These are phyloP conservation scores for Chalciporus sphaerocephalus DNA, from an alignment of 768 basidiomycete genomes.

Conservation along the genomic window DNA sequence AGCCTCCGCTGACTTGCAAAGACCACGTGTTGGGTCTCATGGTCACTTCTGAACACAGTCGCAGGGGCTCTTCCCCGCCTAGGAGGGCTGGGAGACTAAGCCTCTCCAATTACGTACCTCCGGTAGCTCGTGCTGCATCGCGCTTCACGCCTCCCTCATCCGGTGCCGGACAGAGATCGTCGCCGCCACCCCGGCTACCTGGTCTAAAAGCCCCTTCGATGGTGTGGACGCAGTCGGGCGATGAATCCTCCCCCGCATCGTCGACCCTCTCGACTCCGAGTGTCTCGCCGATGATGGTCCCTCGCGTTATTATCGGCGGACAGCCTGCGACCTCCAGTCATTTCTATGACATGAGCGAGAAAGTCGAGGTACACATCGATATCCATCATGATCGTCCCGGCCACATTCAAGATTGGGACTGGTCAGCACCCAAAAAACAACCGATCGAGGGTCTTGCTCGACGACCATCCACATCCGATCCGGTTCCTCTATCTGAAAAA, in stretches of 20 bases:
- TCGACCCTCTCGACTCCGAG: slow-evolving; percentile 27
- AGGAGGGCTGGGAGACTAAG: slow-evolving; percentile 23
- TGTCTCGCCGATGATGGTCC: slow-evolving; percentile 17
- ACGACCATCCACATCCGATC: not conserved
- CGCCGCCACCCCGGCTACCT: not conserved
- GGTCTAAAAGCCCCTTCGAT: not conserved
- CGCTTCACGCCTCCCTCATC: slow-evolving; percentile 2
- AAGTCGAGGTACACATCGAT: not conserved
- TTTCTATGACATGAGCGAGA: not conserved
- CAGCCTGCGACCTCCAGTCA: slow-evolving; percentile 18
- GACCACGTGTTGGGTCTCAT: slow-evolving; percentile 13
- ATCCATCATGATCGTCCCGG: not conserved
- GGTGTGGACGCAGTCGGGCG: not conserved
- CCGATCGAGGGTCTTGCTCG: not conserved
- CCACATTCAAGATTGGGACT: slow-evolving; percentile 22
- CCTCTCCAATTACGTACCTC: slow-evolving; percentile 34
- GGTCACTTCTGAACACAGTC: not conserved
- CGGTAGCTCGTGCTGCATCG: slow-evolving; percentile 7
- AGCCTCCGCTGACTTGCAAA: slow-evolving; percentile 3
- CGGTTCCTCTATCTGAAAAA: slow-evolving; percentile 23
- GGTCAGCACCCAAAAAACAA: slow-evolving; percentile 11
- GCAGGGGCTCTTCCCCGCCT: not conserved
- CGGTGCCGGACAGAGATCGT: not conserved
- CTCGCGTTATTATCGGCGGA: slow-evolving; percentile 25
- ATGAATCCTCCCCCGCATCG: slow-evolving; percentile 20